phyloP scores from a whole-genome alignment of 305 asterid genomes.

The Rubia tinctorum region DNA sequence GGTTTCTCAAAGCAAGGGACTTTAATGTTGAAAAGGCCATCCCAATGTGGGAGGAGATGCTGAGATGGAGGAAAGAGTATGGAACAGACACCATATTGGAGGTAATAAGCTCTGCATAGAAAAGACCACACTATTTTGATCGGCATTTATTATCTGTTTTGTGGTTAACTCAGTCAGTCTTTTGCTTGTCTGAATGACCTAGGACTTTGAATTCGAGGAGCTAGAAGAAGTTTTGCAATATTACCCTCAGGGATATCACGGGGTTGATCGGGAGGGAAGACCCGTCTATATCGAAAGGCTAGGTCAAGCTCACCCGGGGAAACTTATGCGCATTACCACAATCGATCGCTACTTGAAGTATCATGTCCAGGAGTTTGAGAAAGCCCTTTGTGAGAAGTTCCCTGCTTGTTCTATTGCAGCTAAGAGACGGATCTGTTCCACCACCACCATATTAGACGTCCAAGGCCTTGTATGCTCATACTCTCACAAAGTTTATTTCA shows the following conservation, averaged over 20 bases:
- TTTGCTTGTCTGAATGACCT: constrained; percentile 10
- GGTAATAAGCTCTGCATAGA: constrained; percentile 38
- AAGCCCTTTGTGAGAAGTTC: constrained; percentile 74
- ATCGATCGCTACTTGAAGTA: constrained; percentile 79
- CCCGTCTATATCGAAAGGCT: constrained; percentile 96
- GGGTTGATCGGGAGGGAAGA: constrained; percentile 95
- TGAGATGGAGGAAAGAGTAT: constrained; percentile 83
- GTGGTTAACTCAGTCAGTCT: neutral
- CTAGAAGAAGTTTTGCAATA: constrained; percentile 84
- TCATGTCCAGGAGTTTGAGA: constrained; percentile 97
- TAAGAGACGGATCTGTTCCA: constrained; percentile 70
- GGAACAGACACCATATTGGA: constrained; percentile 86
- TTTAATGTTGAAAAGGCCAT: constrained; percentile 63
- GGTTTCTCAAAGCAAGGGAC: constrained; percentile 92
- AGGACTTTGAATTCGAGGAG: constrained; percentile 88
- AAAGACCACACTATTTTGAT: neutral
- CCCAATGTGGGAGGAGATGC: constrained; percentile 98
- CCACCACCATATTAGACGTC: constrained; percentile 89
- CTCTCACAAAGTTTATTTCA: constrained; percentile 19
- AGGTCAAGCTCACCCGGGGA: constrained; percentile 91
- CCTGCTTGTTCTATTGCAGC: constrained; percentile 95
- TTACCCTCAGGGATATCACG: constrained; percentile 98
- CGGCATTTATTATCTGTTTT: neutral
- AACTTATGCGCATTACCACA: constrained; percentile 72
- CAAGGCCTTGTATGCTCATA: constrained; percentile 81